Evolutionary conservation across 2,329 filamentous ascomycete genomes (phyloP).

Genomic region (Beauveria medogensis): DNA sequence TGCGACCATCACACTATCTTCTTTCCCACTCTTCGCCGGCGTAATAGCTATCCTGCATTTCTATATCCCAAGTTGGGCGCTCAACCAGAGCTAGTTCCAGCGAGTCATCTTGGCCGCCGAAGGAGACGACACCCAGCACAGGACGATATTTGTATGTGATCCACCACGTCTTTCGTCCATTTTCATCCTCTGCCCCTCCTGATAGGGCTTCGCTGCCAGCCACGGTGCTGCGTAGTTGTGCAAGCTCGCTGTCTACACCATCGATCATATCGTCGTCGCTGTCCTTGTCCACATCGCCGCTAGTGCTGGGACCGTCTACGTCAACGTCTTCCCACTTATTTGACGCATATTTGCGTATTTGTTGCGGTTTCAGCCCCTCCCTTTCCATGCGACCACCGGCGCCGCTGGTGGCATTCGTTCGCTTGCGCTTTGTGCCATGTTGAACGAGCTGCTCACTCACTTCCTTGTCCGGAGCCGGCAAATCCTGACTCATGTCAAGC

Average conservation of each 20-base stretch:
- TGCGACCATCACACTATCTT: constrained; percentile 12
- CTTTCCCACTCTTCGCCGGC: constrained; percentile 47
- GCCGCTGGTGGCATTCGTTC: constrained; percentile 38
- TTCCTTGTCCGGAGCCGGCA: constrained; percentile 31
- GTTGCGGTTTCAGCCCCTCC: constrained; percentile 36
- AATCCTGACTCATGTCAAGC: constrained; percentile 73
- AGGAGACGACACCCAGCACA: constrained; percentile 65
- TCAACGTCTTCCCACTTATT: constrained; percentile 33
- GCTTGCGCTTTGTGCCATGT: constrained; percentile 46
- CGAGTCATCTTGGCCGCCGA: constrained; percentile 30
- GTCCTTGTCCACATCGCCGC: constrained; percentile 25
- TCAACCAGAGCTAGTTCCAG: constrained; percentile 85
- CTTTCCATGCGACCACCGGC: constrained; percentile 45
- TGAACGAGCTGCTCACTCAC: constrained; percentile 22
- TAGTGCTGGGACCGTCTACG: constrained; percentile 30
- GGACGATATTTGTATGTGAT: constrained; percentile 88
- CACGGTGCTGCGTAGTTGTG: constrained; percentile 24
- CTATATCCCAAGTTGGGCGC: constrained; percentile 74
- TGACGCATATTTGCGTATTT: constrained; percentile 33
- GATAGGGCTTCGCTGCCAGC: constrained; percentile 16
- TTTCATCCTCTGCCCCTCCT: constrained; percentile 13
- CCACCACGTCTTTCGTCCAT: constrained; percentile 49
- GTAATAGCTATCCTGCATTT: constrained; percentile 64
- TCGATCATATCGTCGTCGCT: constrained; percentile 32
- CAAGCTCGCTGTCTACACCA: constrained; percentile 24